These are phyloP conservation scores for Kodamaea sp. DNA, from an alignment of 1,139 yeast genomes.

Conservation along the genomic window DNA sequence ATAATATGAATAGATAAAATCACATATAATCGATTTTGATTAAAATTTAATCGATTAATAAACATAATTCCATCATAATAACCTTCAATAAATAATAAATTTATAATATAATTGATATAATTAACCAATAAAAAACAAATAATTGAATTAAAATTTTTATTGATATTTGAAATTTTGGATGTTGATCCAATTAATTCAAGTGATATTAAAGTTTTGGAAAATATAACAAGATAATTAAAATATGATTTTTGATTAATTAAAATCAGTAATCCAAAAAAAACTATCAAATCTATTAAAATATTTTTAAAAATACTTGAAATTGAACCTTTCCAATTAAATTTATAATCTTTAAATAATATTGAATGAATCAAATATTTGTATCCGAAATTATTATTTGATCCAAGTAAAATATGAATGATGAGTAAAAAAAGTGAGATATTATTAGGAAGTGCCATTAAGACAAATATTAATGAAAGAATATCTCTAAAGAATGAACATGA, in stretches of 20 bases:
- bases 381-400: conserved; percentile 36
- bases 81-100: conserved; percentile 13
- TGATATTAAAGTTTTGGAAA: conserved; percentile 51
- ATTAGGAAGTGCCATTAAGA: conserved; percentile 41
- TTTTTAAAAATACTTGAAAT: conserved; percentile 5
- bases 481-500: conserved; percentile 29
- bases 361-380: conserved; percentile 39
- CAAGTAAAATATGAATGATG: conserved; percentile 37
- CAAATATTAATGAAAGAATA: conserved; percentile 40
- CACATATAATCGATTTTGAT: conserved; percentile 32
- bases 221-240: conserved; percentile 38
- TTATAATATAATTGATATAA: conserved; percentile 25
- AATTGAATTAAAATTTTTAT: conserved; percentile 24
- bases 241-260: conserved; percentile 30
- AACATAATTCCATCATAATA: conserved; percentile 11
- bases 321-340: conserved; percentile 3
- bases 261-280: conserved; percentile 28
- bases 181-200: conserved; percentile 46
- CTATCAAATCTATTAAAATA: conserved; percentile 26
- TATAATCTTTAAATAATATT: conserved; percentile 14
- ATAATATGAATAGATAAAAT: conserved; percentile 42
- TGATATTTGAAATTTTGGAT: conserved; percentile 15
- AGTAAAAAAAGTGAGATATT: conserved; percentile 38
- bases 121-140: conserved; percentile 30
- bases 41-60: conserved; percentile 13